These are phyloP conservation scores for Cordyceps cateniannulata DNA, from an alignment of 2,329 filamentous ascomycete species.

Conservation along the genomic window DNA sequence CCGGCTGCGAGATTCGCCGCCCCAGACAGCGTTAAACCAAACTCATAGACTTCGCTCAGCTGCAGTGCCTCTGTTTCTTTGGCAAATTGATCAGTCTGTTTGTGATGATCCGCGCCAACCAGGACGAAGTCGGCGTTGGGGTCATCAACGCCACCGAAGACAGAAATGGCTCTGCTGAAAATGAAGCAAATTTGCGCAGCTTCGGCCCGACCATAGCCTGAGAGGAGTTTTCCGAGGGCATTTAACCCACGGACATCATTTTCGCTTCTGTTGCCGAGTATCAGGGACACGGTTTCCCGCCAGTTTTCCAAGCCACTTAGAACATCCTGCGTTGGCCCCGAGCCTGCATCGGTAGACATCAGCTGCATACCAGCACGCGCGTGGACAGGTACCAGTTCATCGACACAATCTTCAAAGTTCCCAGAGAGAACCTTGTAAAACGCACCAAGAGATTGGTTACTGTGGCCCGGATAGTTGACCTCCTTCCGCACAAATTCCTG, in stretches of 20 bases:
- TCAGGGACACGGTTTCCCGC: conserved; percentile 80
- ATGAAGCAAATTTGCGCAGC: conserved; percentile 93
- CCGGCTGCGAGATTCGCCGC: conserved; percentile 44
- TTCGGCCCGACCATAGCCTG: conserved; percentile 79
- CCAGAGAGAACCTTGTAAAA: conserved; percentile 92
- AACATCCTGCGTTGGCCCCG: conserved; percentile 60
- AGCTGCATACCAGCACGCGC: conserved; percentile 89
- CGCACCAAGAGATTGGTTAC: conserved; percentile 81
- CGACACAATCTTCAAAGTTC: conserved; percentile 88
- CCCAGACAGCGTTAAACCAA: conserved; percentile 66
- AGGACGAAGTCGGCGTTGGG: conserved; percentile 71
- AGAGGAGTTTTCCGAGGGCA: conserved; percentile 73
- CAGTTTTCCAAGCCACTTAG: conserved; percentile 86
- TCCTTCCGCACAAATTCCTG: conserved; percentile 96
- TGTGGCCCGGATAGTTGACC: conserved; percentile 72
- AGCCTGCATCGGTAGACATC: conserved; percentile 64
- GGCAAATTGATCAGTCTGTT: conserved; percentile 63
- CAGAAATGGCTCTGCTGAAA: conserved; percentile 64
- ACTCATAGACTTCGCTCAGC: conserved; percentile 95
- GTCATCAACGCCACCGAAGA: conserved; percentile 82
- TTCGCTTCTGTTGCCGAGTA: conserved; percentile 79
- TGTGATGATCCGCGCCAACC: conserved; percentile 75
- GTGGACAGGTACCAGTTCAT: conserved; percentile 89
- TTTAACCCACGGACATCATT: conserved; percentile 73
- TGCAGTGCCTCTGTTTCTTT: conserved; percentile 81